Base-by-base conservation (phyloP, 78 protist species). In the Dictyostelium firmibasis region DNA sequence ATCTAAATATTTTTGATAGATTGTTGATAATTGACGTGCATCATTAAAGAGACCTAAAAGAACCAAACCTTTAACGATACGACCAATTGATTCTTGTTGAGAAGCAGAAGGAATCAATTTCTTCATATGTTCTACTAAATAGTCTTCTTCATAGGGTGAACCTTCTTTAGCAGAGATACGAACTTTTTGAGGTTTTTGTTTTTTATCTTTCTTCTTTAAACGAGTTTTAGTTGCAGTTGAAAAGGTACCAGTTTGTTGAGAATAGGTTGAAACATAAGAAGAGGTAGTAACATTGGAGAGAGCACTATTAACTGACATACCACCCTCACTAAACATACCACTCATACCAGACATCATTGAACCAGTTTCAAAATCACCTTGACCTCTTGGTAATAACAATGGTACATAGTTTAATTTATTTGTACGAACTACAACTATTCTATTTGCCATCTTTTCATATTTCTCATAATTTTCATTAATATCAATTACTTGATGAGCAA, bases 261-360 rank as follows among this genome's bases (percentile, higher is more conserved):
- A 89, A 84, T 89, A 89, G 13, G 94, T 89, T 27, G 87, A 81
- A 41, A 83, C 86, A 29, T 81, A 89, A 16, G 94, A 81, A 2
- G 87, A 81, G 1, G 94, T 89, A 0, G 92, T 86, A 7, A 76
- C 81, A n/a, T 41, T 44, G 27, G 69, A 47, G 14, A 72, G 29
- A 3, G 36, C 44, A 67, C 87, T 62, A 62, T n/a, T 57, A 25
- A 43, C 83, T 10, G 82, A 75, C 36, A 9, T 74, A 81, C 60
- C 86, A 25, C 86, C 87, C 13, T 93, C 91, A 78, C 92, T 85
- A 23, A 81, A 86, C 92, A 93, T 93, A 38, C 92, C 87, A 35
- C 74, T 38, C 96, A 93, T 93, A 36, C 96, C 96, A 36, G 81
- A 50, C 96, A 93, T 93, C 86, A 93, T 69, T 27, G 88, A 78